Evolutionary conservation across 768 basidiomycete species (phyloP).

Genomic region (Lactifluus echinatus): DNA sequence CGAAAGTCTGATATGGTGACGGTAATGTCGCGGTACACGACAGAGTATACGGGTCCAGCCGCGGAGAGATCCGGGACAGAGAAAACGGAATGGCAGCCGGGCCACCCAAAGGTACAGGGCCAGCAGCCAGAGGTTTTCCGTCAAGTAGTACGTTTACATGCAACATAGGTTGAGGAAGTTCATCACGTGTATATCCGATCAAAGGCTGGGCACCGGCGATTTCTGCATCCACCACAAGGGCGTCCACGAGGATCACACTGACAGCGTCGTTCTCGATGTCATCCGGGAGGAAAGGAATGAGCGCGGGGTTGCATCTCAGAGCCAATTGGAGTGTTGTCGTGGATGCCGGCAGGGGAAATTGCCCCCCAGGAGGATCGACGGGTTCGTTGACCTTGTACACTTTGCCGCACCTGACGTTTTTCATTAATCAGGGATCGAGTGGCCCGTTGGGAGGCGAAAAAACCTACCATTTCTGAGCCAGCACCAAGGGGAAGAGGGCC

Average conservation of each 20-base stretch:
- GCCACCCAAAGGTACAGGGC: slow-evolving; percentile 32
- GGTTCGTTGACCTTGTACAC: slow-evolving; percentile 36
- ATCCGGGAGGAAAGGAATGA: slow-evolving; percentile 40
- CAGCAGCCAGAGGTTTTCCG: slow-evolving; percentile 20
- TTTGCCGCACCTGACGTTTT: slow-evolving; percentile 37
- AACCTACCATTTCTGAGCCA: background rate
- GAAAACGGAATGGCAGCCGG: slow-evolving; percentile 32
- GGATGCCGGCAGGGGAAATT: slow-evolving; percentile 32
- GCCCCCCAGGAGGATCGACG: slow-evolving; percentile 38
- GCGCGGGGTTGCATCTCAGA: slow-evolving; percentile 38
- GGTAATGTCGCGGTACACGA: slow-evolving; percentile 28
- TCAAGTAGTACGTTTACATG: slow-evolving; percentile 28
- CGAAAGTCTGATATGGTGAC: slow-evolving; percentile 27
- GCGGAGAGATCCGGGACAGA: slow-evolving; percentile 26
- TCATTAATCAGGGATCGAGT: background rate
- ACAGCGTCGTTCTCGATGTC: slow-evolving; percentile 24
- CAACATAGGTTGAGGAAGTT: slow-evolving; percentile 16
- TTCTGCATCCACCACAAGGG: slow-evolving; percentile 30
- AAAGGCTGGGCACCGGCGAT: slow-evolving; percentile 31
- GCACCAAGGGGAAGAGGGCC: background rate
- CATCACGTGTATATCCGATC: too few relatives aligned
- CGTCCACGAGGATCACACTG: slow-evolving; percentile 32
- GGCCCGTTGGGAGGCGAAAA: background rate
- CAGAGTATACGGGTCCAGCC: slow-evolving; percentile 27
- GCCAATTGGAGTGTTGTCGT: slow-evolving; percentile 34